Conservation (phyloP, 1,284 basidiomycete species). For the Malassezia psittaci region DNA sequence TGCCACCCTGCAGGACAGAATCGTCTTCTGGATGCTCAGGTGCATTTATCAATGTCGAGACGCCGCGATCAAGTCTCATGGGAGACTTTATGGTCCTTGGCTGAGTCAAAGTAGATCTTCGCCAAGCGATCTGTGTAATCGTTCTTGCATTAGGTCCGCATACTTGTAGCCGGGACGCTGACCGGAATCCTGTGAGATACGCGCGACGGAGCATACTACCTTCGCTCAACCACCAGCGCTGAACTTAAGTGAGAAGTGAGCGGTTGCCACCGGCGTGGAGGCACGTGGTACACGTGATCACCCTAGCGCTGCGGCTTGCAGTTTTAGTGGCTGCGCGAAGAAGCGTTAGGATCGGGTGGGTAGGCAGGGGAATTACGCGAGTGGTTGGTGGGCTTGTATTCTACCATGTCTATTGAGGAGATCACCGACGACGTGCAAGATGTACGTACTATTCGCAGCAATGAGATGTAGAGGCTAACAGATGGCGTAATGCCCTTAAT, state of each 20-base stretch:
- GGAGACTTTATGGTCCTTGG: too few species aligned
- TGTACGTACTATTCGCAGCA: conserved; percentile 44
- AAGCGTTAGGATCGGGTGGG: not conserved
- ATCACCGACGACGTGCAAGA: conserved; percentile 55
- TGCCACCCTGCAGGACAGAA: conserved; percentile 25
- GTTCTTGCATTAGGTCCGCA: too few species aligned
- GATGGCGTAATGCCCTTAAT: not conserved
- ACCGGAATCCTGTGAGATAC: not conserved
- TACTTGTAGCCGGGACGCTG: too few species aligned
- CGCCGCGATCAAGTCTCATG: not conserved
- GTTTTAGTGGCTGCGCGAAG: conserved; percentile 12
- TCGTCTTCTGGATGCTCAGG: conserved; percentile 38
- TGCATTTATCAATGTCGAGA: conserved; percentile 18
- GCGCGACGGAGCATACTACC: not conserved
- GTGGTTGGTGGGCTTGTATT: not conserved
- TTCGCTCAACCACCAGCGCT: not conserved
- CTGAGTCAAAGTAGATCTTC: too few species aligned
- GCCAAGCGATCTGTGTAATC: too few species aligned
- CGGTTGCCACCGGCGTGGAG: not conserved
- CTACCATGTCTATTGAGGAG: conserved; percentile 65
- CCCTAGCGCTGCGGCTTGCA: conserved; percentile 13
- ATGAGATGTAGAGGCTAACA: conserved; percentile 1
- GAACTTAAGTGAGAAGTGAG: not conserved
- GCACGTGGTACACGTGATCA: conserved; percentile 16
- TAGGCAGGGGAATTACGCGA: too few species aligned